Evolutionary conservation across 2,329 filamentous ascomycete genomes (phyloP), one percentile per base, ranked within the genome.

Genomic region (Mycosphaerella arachidis): DNA sequence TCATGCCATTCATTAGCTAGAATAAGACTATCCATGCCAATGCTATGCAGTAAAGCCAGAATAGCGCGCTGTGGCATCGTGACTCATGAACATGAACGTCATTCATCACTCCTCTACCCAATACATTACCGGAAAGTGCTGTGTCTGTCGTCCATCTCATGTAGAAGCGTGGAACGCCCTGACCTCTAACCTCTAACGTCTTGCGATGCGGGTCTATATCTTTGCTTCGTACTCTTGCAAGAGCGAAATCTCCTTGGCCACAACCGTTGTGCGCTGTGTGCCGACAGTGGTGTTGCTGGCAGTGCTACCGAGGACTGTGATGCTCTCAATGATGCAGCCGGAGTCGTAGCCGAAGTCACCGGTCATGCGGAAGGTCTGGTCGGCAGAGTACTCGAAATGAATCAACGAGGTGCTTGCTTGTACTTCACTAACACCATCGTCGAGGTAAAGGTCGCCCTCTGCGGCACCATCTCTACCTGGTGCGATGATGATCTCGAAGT

Each of bases 401-500:
- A 92, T 79, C 57, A 83, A 76, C 6, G 81, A 84, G 79, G 83
- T 0, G 67, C 72, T 2, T 75, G 63, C 43, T 73, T 89, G 89
- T 60, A 83, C 76, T 53, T 92, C 67, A 29, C 82, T 86, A 60
- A 86, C 85, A 8, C 91, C 91, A 62, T 95, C 90, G 66, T 94
- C 91, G 5, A 94, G 76, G 71, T 92, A 94, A 58, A 94, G 77
- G 55, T 80, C 78, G 0, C 91, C 91, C 1, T 70, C 73, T 0
- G 91, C 91, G 6, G 76, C 83, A 3, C 87, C 88, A 55, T 87
- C 77, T 0, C 71, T 69, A 6, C 82, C 84, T 0, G 89, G 81
- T 0, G 90, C 87, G 48, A 95, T 81, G 37, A 93, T 69, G 54
- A 95, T 76, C 70, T 87, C 82, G 75, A 93, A 93, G 65, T 86